These are phyloP conservation scores for Gentiana macrophylla DNA, from an alignment of 257 asterid genomes.

Conservation along the genomic window DNA sequence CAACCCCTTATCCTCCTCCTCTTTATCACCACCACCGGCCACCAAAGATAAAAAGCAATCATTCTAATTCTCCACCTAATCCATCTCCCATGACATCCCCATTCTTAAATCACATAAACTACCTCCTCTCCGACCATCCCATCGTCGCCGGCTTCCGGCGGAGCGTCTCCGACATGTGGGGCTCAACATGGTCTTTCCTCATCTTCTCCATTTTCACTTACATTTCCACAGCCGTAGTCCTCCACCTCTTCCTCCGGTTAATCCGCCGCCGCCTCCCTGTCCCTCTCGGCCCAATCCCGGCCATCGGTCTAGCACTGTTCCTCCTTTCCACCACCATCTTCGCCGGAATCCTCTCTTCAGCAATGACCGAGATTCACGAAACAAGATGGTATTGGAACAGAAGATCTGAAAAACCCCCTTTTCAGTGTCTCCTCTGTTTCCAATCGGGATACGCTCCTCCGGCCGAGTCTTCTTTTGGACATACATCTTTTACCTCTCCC, in stretches of 20 bases:
- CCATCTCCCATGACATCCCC: background rate
- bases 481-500: slow-evolving; percentile 53
- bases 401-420: slow-evolving; percentile 45
- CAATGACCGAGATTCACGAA: slow-evolving; percentile 64
- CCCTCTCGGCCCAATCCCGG: slow-evolving; percentile 49
- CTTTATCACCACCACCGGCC: too few species aligned
- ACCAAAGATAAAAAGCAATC: too few species aligned
- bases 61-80: too few species aligned
- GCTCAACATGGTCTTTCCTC: slow-evolving; percentile 75
- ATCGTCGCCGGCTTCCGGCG: slow-evolving; percentile 51
- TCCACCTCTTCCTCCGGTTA: slow-evolving; percentile 50
- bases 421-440: slow-evolving; percentile 83
- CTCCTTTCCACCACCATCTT: slow-evolving; percentile 40
- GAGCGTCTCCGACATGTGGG: slow-evolving; percentile 52
- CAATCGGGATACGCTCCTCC: slow-evolving; percentile 72
- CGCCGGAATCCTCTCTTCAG: slow-evolving; percentile 46
- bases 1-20: too few species aligned
- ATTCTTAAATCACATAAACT: slow-evolving; percentile 13
- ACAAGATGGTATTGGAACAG: slow-evolving; percentile 65
- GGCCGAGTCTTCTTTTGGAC: slow-evolving; percentile 90
- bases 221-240: slow-evolving; percentile 10
- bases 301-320: slow-evolving; percentile 44
- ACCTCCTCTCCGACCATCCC: slow-evolving; percentile 49
- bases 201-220: too few species aligned
- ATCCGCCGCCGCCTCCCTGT: slow-evolving; percentile 1